Evolutionary conservation across 2,329 filamentous ascomycete genomes (phyloP).

Genomic region (Tricladium varicosporioides): DNA sequence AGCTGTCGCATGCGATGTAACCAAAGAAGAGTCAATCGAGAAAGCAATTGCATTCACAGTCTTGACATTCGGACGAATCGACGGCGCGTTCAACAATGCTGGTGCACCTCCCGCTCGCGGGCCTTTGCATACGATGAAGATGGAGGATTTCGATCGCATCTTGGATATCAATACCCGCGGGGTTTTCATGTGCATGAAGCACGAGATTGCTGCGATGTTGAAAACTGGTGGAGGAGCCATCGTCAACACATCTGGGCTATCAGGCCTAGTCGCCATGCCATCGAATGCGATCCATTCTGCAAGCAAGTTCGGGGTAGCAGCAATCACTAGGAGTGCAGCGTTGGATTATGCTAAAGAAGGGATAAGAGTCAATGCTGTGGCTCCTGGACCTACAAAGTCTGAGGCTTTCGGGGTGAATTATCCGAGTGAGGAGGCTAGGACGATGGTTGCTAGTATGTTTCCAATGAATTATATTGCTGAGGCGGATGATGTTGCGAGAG

Average conservation of each 20-base stretch:
- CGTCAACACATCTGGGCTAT: neutral
- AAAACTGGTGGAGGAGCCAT: neutral
- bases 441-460: neutral
- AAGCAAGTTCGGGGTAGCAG: neutral
- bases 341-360: neutral
- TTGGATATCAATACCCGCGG: neutral
- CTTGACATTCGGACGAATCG: neutral
- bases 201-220: neutral
- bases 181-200: constrained; percentile 1
- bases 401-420: neutral
- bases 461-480: constrained; percentile 2
- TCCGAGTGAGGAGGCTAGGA: neutral
- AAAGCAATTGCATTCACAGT: neutral
- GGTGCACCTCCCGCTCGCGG: neutral
- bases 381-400: neutral
- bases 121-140: neutral
- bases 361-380: neutral
- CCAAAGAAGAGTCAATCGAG: neutral
- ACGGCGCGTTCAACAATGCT: neutral
- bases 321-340: neutral
- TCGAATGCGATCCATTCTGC: neutral
- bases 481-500: neutral
- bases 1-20: neutral
- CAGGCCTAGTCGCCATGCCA: neutral
- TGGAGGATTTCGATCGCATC: neutral